Percentiles rank a stretch among this genome's conserved stretches.
Conservation (phyloP, 1,139 yeast species). For the Kodamaea alishanica region DNA sequence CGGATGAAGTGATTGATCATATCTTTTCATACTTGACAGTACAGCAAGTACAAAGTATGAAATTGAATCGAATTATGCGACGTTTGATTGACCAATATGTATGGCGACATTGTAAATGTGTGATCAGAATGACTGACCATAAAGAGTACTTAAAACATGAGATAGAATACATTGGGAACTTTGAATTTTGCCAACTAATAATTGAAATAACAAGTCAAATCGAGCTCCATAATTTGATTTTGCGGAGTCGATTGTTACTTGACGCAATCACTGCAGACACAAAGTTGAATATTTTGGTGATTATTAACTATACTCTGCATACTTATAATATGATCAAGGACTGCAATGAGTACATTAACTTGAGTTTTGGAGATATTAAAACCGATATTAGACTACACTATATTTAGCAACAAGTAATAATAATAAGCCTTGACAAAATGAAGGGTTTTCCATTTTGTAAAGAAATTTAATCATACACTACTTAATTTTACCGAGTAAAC, state of each 20-base stretch:
- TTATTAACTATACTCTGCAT: constrained; percentile 6
- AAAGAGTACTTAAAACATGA: too few relatives aligned
- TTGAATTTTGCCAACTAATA: constrained; percentile 1
- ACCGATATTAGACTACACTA: constrained; percentile 3
- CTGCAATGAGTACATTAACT: constrained; percentile 8
- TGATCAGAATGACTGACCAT: constrained; percentile 2
- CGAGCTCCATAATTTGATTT: constrained; percentile 2
- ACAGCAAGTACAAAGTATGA: constrained; percentile 1
- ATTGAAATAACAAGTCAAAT: constrained; percentile 3
- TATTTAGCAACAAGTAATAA: too few relatives aligned
- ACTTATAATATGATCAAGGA: constrained; percentile 8
- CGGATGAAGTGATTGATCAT: constrained; percentile 10
- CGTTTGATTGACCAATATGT: constrained; percentile 7
- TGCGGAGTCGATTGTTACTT: background rate
- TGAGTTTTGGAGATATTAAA: constrained; percentile 2
- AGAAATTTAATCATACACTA: too few relatives aligned
- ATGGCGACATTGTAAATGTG: constrained; percentile 10
- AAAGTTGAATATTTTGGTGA: constrained; percentile 4
- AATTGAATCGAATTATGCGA: constrained; percentile 2
- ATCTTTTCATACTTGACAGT: constrained; percentile 5
- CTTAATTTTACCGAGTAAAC: too few relatives aligned
- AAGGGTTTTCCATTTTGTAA: too few relatives aligned
- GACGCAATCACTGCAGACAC: background rate
- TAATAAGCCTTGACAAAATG: too few relatives aligned
- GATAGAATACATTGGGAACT: background rate